Evolutionary conservation across 2,329 filamentous ascomycete genomes (phyloP).

Genomic region (Hymenoscyphus linearis): DNA sequence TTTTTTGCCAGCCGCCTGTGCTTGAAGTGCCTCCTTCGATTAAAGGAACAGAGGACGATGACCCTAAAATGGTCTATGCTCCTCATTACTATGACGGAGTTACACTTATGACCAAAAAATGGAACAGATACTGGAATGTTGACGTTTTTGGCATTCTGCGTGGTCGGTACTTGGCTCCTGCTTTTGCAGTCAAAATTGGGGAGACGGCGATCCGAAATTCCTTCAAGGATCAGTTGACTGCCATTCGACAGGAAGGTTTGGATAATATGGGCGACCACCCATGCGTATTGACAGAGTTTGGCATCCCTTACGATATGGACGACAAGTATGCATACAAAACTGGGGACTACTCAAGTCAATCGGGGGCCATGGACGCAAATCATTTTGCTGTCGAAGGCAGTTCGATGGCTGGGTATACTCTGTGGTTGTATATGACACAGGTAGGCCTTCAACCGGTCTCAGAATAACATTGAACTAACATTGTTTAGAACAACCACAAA

Average conservation of each 20-base stretch:
- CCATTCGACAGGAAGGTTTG: constrained; percentile 79
- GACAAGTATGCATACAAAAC: constrained; percentile 92
- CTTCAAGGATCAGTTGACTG: constrained; percentile 78
- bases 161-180: constrained; percentile 81
- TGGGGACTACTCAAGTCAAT: constrained; percentile 90
- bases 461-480: constrained; percentile 17
- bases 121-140: constrained; percentile 96
- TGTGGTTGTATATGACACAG: constrained; percentile 80
- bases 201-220: constrained; percentile 93
- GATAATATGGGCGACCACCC: constrained; percentile 86
- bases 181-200: constrained; percentile 87
- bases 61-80: constrained; percentile 84
- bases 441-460: constrained; percentile 39
- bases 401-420: constrained; percentile 73
- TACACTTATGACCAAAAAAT: constrained; percentile 95
- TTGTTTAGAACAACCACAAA: constrained; percentile 69
- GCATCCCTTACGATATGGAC: constrained; percentile 98
- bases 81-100: constrained; percentile 97
- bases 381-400: constrained; percentile 88
- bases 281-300: constrained; percentile 88
- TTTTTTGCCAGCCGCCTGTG: constrained; percentile 88
- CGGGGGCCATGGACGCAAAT: constrained; percentile 90
- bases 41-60: constrained; percentile 83
- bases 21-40: constrained; percentile 86
- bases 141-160: constrained; percentile 90